A percentile compares a stretch with the other conserved stretches of the same genome.
Evolutionary conservation across 805 yeast species (phyloP).

Genomic region (Starmera caribaea): DNA sequence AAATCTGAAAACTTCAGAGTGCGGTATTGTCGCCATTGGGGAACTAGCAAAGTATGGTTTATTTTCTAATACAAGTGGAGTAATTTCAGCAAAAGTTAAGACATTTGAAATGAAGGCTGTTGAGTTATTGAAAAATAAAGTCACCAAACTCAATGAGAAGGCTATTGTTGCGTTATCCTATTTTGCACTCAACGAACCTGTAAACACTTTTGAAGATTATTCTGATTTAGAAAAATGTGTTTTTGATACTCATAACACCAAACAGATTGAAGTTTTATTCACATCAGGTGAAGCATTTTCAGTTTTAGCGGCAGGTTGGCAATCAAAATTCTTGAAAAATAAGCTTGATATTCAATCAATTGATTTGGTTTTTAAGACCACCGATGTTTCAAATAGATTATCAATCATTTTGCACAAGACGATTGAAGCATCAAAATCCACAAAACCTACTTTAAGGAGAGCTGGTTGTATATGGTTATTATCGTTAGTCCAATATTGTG

Average conservation of each 20-base stretch:
- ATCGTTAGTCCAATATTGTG: conserved; percentile 68
- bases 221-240: conserved; percentile 28
- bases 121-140: conserved; percentile 25
- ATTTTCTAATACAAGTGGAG: conserved; percentile 7
- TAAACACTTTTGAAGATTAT: conserved; percentile 18
- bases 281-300: conserved; percentile 80
- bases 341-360: conserved; percentile 44
- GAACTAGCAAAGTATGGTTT: conserved; percentile 32
- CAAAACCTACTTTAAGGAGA: conserved; percentile 67
- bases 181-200: conserved; percentile 31
- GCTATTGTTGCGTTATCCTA: conserved; percentile 49
- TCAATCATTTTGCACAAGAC: conserved; percentile 34
- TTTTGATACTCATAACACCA: conserved; percentile 51
- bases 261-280: conserved; percentile 68
- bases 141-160: conserved; percentile 48
- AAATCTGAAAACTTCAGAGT: conserved; percentile 2
- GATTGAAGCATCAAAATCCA: conserved; percentile 42
- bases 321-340: conserved; percentile 42
- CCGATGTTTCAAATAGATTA: conserved; percentile 8
- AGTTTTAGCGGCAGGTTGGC: conserved; percentile 68
- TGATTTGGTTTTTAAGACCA: conserved; percentile 1
- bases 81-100: conserved; percentile 9
- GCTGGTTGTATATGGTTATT: conserved; percentile 83
- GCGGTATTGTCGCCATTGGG: conserved; percentile 18
- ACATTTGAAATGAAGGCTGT: conserved; percentile 17